phyloP scores from a whole-genome alignment of 2,329 filamentous ascomycete species.

The Grosmannia clavigera region DNA sequence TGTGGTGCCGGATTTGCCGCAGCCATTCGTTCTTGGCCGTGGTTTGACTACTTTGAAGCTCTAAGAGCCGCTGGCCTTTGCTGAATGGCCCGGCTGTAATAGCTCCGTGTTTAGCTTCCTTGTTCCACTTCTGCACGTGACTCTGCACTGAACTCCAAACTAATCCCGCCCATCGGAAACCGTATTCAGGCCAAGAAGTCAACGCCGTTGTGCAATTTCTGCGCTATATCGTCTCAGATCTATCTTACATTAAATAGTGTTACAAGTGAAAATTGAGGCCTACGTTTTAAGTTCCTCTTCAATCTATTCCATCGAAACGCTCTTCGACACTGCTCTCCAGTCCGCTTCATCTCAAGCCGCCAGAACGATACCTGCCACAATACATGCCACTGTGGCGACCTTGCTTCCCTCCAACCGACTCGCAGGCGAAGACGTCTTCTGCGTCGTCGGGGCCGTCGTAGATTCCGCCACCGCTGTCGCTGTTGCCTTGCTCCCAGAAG shows the following conservation, averaged over 20 bases:
- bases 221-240: neutral
- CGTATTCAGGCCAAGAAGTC: neutral
- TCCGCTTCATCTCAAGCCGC: neutral
- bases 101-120: neutral
- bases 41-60: neutral
- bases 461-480: constrained; percentile 15
- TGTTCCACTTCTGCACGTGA: neutral
- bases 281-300: neutral
- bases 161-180: neutral
- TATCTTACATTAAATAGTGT: neutral
- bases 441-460: constrained; percentile 13
- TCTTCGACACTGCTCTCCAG: neutral
- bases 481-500: constrained; percentile 25
- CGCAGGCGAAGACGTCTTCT: constrained; percentile 15
- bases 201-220: neutral
- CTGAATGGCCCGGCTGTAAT: neutral
- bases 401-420: constrained; percentile 13
- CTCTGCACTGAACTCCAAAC: neutral
- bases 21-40: neutral
- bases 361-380: constrained; percentile 15
- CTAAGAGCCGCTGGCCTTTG: neutral
- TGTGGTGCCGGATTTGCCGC: neutral
- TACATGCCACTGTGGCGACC: constrained; percentile 12
- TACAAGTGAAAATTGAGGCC: neutral
- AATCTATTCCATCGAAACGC: neutral